phyloP scores from a whole-genome alignment of 2,329 filamentous ascomycete genomes.

The Neopestalotiopsis sp. region DNA sequence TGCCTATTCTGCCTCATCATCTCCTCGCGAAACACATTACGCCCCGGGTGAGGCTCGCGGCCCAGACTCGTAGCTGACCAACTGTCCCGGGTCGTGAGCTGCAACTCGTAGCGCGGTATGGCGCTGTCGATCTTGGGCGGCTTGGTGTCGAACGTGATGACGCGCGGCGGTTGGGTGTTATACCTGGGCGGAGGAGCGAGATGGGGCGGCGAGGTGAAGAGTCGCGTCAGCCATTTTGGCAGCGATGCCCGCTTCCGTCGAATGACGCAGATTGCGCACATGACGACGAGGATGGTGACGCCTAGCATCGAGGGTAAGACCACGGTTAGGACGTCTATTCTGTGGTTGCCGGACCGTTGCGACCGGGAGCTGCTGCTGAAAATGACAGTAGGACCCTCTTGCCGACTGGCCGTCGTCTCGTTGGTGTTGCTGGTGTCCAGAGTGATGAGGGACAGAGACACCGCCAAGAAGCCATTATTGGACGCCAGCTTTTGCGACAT shows the following conservation, averaged over 20 bases:
- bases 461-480: neutral
- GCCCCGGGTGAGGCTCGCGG: neutral
- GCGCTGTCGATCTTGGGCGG: neutral
- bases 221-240: neutral
- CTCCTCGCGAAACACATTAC: conserved; percentile 13
- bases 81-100: conserved; percentile 4
- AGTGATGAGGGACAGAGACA: neutral
- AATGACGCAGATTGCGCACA: neutral
- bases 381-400: neutral
- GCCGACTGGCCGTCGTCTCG: neutral
- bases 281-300: neutral
- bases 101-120: neutral
- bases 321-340: neutral
- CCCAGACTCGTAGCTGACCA: neutral
- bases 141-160: neutral
- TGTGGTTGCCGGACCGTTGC: no score
- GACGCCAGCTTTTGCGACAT: neutral
- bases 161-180: neutral
- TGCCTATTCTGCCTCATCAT: conserved; percentile 8
- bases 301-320: neutral
- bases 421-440: neutral
- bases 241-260: neutral
- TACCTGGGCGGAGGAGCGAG: neutral
- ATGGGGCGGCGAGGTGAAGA: neutral
- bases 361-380: neutral